phyloP scores from a whole-genome alignment of 768 basidiomycete species.

The Hypsizygus marmoreus region DNA sequence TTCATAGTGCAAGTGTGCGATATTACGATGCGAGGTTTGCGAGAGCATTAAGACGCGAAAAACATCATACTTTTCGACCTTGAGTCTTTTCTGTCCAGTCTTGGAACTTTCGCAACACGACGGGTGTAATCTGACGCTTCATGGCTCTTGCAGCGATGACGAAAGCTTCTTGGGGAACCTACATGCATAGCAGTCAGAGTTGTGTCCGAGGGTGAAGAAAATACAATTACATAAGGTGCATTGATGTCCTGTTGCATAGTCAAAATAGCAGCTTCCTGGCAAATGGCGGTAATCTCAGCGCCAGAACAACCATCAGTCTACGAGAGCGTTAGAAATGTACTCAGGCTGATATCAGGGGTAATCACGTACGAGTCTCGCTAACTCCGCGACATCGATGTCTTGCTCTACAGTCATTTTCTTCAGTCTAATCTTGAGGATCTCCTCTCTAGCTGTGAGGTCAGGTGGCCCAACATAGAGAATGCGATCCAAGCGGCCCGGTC shows the following conservation, averaged over 20 bases:
- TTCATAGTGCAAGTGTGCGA: not conserved
- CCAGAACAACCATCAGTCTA: conserved; percentile 97
- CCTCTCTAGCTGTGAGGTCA: conserved; percentile 73
- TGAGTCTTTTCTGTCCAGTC: conserved; percentile 55
- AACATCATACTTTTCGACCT: conserved; percentile 15
- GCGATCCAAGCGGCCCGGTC: conserved; percentile 92
- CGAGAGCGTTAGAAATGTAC: not conserved
- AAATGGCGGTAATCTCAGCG: conserved; percentile 88
- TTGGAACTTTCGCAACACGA: conserved; percentile 70
- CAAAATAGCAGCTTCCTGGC: conserved; percentile 92
- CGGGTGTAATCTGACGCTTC: conserved; percentile 83
- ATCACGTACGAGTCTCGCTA: conserved; percentile 67
- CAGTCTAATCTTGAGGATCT: conserved; percentile 82
- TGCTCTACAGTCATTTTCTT: conserved; percentile 79
- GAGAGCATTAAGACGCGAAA: not conserved
- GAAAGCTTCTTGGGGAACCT: conserved; percentile 82
- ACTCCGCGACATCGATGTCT: conserved; percentile 60
- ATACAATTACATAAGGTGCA: conserved; percentile 64
- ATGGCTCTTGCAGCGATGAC: conserved; percentile 69
- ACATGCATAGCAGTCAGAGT: conserved; percentile 1
- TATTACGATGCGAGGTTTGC: not conserved
- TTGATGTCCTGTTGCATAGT: conserved; percentile 90
- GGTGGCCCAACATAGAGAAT: conserved; percentile 95
- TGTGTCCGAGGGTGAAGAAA: conserved; percentile 1
- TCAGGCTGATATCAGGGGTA: conserved; percentile 1